These are phyloP conservation scores for Medicago ruthenica DNA, from an alignment of 306 rosid species.

Conservation along the genomic window DNA sequence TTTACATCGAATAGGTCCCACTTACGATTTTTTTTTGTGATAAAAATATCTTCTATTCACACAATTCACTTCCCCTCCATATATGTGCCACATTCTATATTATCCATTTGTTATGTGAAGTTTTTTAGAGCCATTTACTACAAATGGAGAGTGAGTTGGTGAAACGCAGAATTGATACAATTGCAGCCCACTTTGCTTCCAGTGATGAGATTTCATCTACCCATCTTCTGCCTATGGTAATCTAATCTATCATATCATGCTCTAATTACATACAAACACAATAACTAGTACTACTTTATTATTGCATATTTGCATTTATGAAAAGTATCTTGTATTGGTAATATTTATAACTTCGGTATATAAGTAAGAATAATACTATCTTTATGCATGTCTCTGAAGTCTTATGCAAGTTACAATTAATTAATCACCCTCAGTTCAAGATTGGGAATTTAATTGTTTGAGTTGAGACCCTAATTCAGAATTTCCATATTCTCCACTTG, in stretches of 20 bases:
- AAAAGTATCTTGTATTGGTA: neutral
- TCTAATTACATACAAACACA: neutral
- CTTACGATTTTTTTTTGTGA: neutral
- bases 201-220: constrained; percentile 60
- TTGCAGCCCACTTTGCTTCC: constrained; percentile 67
- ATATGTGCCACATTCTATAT: constrained; percentile 17
- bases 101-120: constrained; percentile 36
- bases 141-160: constrained; percentile 69
- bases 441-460: neutral
- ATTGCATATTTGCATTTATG: constrained; percentile 27
- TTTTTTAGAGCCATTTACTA: neutral
- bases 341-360: constrained; percentile 3
- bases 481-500: too few relatives aligned
- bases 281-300: neutral
- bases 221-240: constrained; percentile 70
- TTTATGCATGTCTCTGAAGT: neutral
- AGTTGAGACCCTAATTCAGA: too few relatives aligned
- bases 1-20: constrained; percentile 46
- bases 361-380: neutral
- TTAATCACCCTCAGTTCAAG: neutral
- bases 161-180: constrained; percentile 67
- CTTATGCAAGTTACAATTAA: neutral
- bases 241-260: neutral
- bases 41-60: constrained; percentile 38
- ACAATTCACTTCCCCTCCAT: neutral